A percentile compares a stretch with the other conserved stretches of the same genome.
Conservation (phyloP, 768 basidiomycete species). For the Mycena venus region DNA sequence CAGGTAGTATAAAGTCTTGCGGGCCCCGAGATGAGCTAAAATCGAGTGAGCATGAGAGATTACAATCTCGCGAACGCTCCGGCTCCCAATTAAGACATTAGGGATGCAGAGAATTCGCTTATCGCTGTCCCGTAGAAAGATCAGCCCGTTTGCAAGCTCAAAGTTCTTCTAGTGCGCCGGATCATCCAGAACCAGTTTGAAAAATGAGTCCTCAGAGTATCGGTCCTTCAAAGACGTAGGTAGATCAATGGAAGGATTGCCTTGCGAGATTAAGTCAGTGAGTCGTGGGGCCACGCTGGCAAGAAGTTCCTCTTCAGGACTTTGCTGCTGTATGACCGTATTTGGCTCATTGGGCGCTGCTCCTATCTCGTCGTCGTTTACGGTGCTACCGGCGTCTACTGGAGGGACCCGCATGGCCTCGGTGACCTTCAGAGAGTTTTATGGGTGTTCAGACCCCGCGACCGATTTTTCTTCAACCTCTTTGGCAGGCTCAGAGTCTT, state of each 20-base stretch:
- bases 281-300: background rate
- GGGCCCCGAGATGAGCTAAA: slow-evolving; percentile 48
- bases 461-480: too few species aligned
- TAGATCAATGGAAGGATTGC: background rate
- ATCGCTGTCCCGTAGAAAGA: slow-evolving; percentile 29
- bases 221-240: background rate
- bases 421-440: too few species aligned
- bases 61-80: slow-evolving; percentile 38
- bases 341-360: background rate
- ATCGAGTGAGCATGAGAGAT: slow-evolving; percentile 52
- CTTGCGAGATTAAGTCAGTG: slow-evolving; percentile 3
- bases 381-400: too few species aligned
- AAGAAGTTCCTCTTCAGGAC: slow-evolving; percentile 9
- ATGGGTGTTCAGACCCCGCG: too few species aligned
- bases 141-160: slow-evolving; percentile 31
- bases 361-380: too few species aligned
- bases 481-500: background rate
- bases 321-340: background rate
- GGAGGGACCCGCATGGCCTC: too few species aligned
- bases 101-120: slow-evolving; percentile 38
- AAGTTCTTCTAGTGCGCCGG: slow-evolving; percentile 44
- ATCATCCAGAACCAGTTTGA: slow-evolving; percentile 37
- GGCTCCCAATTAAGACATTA: slow-evolving; percentile 22
- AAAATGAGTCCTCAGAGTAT: slow-evolving; percentile 48
- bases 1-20: slow-evolving; percentile 34